Evolutionary conservation across 805 yeast genomes (phyloP).

Genomic region (Saturnispora mendoncae): DNA sequence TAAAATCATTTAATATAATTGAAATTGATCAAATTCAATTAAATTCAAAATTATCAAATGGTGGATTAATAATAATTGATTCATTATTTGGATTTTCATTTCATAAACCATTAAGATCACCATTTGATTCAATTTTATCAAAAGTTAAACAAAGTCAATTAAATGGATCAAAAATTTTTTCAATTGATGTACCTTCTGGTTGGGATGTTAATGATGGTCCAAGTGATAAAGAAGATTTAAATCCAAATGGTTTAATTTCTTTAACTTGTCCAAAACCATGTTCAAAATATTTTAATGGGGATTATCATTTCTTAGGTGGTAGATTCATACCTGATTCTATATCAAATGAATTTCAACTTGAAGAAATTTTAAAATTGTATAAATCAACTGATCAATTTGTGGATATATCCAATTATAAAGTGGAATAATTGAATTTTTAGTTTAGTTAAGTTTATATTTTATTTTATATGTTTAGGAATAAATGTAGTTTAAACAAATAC

Average conservation of each 20-base stretch:
- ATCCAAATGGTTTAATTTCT: conserved; percentile 65
- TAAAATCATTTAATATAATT: conserved; percentile 49
- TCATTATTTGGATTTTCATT: conserved; percentile 91
- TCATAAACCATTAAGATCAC: conserved; percentile 76
- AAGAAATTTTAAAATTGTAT: conserved; percentile 34
- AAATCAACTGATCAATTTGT: not conserved
- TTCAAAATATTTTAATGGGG: conserved; percentile 36
- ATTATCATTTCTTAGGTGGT: conserved; percentile 79
- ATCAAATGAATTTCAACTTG: conserved; percentile 67
- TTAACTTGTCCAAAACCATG: conserved; percentile 95
- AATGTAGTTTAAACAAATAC: conserved; percentile 1
- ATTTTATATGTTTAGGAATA: not conserved
- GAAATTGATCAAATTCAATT: conserved; percentile 11
- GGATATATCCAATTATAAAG: conserved; percentile 1
- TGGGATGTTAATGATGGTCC: conserved; percentile 96
- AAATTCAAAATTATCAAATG: conserved; percentile 24
- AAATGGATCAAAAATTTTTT: conserved; percentile 46
- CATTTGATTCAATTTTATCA: conserved; percentile 48
- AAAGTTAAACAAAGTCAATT: conserved; percentile 29
- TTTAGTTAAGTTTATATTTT: not conserved
- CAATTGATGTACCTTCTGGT: conserved; percentile 91
- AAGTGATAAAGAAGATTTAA: conserved; percentile 27
- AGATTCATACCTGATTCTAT: conserved; percentile 62
- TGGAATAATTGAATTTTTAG: not conserved
- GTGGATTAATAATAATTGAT: conserved; percentile 51